Evolutionary conservation across 768 basidiomycete species (phyloP), one percentile per base, ranked within the genome.

Genomic region (Stropharia rugosoannulata): DNA sequence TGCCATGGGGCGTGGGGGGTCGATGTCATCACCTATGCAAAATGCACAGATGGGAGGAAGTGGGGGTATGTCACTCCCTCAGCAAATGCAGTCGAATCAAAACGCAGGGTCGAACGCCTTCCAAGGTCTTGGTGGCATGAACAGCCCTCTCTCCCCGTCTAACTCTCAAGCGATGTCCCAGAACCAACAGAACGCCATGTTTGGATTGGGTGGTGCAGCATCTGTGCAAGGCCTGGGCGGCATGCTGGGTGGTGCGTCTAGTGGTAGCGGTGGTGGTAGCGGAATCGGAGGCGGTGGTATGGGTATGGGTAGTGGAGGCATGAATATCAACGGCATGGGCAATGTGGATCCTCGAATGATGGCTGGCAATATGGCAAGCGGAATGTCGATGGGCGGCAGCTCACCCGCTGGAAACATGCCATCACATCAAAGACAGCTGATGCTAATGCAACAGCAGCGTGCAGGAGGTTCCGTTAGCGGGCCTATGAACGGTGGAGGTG

Each of bases 391-490:
- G 62, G 64, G 62, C 54, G 72, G 68, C 13, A 49, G 59, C 37
- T 59, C 51, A 58, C 8, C 65, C 67, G 16, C 63, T 62, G 56
- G 56, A 29, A 64, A 59, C 58, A 35, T 62, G 22, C 59, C 49
- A 27, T 55, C 63, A 37, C 66, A 66, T 55, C 54, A 82, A 59
- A 73, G 80, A 32, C 71, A 72, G 53, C 62, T 72, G 49, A 76
- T 83, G 54, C 52, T 83, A 19, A 61, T 72, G 55, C 68, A 72
- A 57, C 73, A 74, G 39, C 70, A 72, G 46, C 65, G 62, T 38
- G 54, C 46, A 15, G 57, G 58, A 19, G 61, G 61, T 5, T 58
- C 61, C 44, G 59, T 64, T 19, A 67, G 64, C 16, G 56, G 58
- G 57, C 56, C 56, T 29, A 58, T 61, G 55, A 40, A 45, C 9